These are phyloP conservation scores for Backusella liffmaniae DNA, from an alignment of 192 early-diverging fungal genomes.

Conservation along the genomic window DNA sequence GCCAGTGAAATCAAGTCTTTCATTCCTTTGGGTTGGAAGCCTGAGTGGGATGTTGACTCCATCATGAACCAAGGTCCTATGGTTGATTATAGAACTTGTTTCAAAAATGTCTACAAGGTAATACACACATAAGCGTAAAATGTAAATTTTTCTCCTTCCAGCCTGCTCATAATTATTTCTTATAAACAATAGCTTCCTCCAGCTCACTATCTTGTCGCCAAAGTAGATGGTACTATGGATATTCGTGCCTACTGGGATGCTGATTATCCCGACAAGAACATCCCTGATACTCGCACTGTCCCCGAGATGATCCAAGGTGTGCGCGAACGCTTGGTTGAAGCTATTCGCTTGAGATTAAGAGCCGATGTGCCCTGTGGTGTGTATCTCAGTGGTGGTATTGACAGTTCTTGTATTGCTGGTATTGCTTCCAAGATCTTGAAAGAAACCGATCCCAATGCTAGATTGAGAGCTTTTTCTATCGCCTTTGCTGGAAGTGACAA, in stretches of 20 bases:
- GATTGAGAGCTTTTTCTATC: conserved; percentile 14
- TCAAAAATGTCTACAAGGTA: conserved; percentile 26
- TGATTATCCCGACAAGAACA: conserved; percentile 17
- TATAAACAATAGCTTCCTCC: conserved; percentile 13
- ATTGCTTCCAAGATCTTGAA: conserved; percentile 15
- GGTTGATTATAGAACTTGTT: conserved; percentile 16
- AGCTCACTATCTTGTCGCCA: conserved; percentile 5
- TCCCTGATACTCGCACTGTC: conserved; percentile 14
- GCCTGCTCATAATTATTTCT: no score
- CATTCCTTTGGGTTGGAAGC: conserved; percentile 14
- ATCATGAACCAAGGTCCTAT: conserved; percentile 2
- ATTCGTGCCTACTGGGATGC: conserved; percentile 18
- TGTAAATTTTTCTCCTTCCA: no score
- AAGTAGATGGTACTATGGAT: conserved; percentile 2
- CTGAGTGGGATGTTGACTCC: conserved; percentile 18
- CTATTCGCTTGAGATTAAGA: conserved; percentile 15
- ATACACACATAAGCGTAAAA: neutral
- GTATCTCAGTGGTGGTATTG: conserved; percentile 19
- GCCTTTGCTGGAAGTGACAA: conserved; percentile 12
- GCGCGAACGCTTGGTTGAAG: conserved; percentile 18
- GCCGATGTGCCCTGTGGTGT: conserved; percentile 19
- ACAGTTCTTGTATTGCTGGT: conserved; percentile 16
- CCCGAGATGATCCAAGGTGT: conserved; percentile 22
- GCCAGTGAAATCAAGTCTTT: conserved; percentile 26
- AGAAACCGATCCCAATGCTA: conserved; percentile 16